Evolutionary conservation across 495 filamentous ascomycete genomes (phyloP), one percentile per base, ranked within the genome.

Genomic region (Hypomontagnella submonticulosa): DNA sequence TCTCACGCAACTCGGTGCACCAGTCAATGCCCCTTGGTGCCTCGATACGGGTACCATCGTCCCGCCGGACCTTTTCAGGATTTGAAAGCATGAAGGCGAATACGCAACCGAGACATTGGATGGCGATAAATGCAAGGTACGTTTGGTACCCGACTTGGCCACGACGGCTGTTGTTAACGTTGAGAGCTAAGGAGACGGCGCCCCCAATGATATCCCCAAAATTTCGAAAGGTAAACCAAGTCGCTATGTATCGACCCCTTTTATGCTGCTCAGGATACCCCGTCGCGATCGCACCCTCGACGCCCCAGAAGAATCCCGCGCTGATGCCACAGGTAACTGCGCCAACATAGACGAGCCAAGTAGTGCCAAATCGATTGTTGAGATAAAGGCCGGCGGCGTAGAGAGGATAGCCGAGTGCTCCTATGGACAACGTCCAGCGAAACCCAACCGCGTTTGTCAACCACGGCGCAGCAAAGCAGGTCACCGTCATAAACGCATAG

Each of bases 191-290:
- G 23, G 78, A 79, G 19, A 84, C 80, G 3, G 80, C 73, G n/a
- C 73, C 76, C 0, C 81, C 82, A 32, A 83, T 77, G 1, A 84
- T 63, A n/a, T 80, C 77, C 11, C 82, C 82, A 38, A 83, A 69
- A 43, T 83, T 79, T 7, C 79, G 75, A 18, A 83, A 78, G 4
- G 76, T 76, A 62, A 83, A 77, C 80, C 80, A 84, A 9, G 81
- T 81, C 44, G 74, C 79, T n/a, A 81, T 76, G 63, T 76, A 82
- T 4, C 72, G 74, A 12, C 80, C 81, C 43, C 81, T 66, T 44
- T 81, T 79, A 23, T 78, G 75, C 13, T 76, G 67, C 27, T 83
- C 77, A 1, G 81, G 80, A 54, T 84, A 84, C 5, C 79, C 81
- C 13, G 82, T 76, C 0, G 79, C 79, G 64, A 84, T 80, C 8